A percentile compares a stretch with the other conserved stretches of the same genome.
phyloP scores from a whole-genome alignment of 768 basidiomycete species.

The Stropharia rugosoannulata region DNA sequence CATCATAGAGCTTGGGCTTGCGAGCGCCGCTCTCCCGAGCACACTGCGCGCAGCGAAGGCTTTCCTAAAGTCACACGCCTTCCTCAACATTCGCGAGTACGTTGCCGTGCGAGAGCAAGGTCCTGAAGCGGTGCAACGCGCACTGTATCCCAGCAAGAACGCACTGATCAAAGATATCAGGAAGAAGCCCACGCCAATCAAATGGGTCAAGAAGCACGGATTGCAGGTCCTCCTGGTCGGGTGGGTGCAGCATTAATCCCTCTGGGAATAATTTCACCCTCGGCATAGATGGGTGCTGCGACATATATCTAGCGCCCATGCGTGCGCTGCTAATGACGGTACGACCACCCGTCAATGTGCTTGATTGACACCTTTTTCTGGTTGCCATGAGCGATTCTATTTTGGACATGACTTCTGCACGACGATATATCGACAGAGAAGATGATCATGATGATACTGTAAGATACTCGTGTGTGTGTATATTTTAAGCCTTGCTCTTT shows the following conservation, averaged over 20 bases:
- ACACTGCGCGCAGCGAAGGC: slow-evolving; percentile 68
- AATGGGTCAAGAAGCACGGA: slow-evolving; percentile 65
- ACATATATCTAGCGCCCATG: no score
- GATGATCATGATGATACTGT: no score
- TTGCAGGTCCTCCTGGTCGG: slow-evolving; percentile 62
- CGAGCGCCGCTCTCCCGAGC: slow-evolving; percentile 46
- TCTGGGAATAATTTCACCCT: not conserved
- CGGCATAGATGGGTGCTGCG: no score
- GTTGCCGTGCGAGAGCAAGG: slow-evolving; percentile 64
- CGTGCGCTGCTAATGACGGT: no score
- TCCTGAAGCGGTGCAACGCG: slow-evolving; percentile 53
- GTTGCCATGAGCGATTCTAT: not conserved
- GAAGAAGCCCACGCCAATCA: slow-evolving; percentile 42
- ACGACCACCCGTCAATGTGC: no score
- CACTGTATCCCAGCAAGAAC: slow-evolving; percentile 61
- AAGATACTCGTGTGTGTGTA: no score
- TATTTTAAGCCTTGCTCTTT: no score
- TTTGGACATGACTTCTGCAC: not conserved
- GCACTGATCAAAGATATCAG: slow-evolving; percentile 64
- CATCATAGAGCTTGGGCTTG: slow-evolving; percentile 75
- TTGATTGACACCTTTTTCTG: no score
- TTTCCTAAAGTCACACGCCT: slow-evolving; percentile 62
- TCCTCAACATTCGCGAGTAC: slow-evolving; percentile 75
- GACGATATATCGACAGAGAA: no score
- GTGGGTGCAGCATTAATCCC: slow-evolving; percentile 34